Percentiles rank a stretch among this genome's conserved stretches.
Conservation (phyloP, 306 rosid genomes). For the Prinsepia uniflora region DNA sequence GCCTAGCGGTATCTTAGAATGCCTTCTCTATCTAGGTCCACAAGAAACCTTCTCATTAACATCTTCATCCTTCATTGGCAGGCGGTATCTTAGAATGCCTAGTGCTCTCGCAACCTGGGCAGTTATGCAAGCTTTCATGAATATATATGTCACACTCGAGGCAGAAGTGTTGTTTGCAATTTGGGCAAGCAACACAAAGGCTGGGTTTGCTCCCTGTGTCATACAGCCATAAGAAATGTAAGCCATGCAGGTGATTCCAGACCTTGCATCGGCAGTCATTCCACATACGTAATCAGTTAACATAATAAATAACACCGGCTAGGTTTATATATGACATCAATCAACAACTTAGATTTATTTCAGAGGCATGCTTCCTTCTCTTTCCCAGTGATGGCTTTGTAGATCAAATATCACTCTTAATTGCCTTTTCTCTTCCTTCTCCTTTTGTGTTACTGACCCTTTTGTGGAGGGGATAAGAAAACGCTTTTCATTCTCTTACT, state of each 20-base stretch:
- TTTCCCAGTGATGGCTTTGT: not conserved
- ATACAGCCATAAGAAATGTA: slow-evolving; percentile 17
- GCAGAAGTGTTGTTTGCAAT: slow-evolving; percentile 84
- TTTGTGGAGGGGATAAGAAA: not conserved
- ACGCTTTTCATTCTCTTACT: not conserved
- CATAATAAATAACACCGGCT: slow-evolving; percentile 3
- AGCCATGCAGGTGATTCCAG: slow-evolving; percentile 4
- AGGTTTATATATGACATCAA: not conserved
- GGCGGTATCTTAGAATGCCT: slow-evolving; percentile 51
- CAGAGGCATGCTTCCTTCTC: not conserved
- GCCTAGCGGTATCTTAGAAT: slow-evolving; percentile 39
- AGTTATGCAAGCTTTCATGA: slow-evolving; percentile 91
- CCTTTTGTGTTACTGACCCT: not conserved
- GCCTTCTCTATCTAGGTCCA: no score
- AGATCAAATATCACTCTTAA: not conserved
- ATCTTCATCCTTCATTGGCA: slow-evolving; percentile 30
- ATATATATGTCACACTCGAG: slow-evolving; percentile 88
- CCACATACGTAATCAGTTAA: slow-evolving; percentile 10
- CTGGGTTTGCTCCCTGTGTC: slow-evolving; percentile 70
- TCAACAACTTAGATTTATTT: not conserved
- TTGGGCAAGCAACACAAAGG: slow-evolving; percentile 70
- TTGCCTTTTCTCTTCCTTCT: not conserved
- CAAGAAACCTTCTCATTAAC: no score
- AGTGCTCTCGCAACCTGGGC: slow-evolving; percentile 93
- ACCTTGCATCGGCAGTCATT: not conserved